Conservation (phyloP, 352 stramenopile species). For the Lagenidium sp. region DNA sequence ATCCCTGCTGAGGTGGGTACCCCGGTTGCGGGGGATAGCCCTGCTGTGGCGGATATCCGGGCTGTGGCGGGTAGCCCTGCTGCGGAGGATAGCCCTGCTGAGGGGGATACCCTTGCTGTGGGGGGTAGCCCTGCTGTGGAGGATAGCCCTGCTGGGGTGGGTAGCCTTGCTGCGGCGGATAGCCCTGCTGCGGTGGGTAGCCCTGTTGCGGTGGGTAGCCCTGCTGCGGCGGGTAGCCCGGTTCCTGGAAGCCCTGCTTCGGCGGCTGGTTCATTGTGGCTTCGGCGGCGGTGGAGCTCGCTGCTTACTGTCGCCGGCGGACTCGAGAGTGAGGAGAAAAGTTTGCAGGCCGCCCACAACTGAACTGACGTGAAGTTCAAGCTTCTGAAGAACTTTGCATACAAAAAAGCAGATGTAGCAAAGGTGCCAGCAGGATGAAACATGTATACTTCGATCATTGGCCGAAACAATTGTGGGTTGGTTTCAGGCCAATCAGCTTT, state of each 20-base stretch:
- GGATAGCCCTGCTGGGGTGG: constrained; percentile 10
- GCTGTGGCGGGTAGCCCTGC: constrained; percentile 18
- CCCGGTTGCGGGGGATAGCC: constrained; percentile 24
- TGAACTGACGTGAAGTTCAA: too few relatives aligned
- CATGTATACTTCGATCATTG: too few relatives aligned
- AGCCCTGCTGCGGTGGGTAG: constrained; percentile 20
- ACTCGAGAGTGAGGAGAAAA: too few relatives aligned
- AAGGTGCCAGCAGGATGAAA: too few relatives aligned
- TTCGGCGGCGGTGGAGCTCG: background rate
- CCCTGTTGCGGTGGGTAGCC: constrained; percentile 28
- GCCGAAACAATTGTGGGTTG: too few relatives aligned
- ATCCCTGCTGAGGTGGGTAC: constrained; percentile 19
- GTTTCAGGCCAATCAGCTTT: too few relatives aligned
- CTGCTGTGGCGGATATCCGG: constrained; percentile 19
- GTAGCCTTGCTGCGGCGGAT: constrained; percentile 14
- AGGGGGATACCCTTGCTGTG: constrained; percentile 16
- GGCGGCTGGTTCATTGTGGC: constrained; percentile 12
- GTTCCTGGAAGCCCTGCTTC: constrained; percentile 14
- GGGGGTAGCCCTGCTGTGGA: constrained; percentile 14
- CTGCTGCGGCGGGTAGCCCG: constrained; percentile 19
- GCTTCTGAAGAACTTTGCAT: too few relatives aligned
- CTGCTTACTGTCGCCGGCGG: too few relatives aligned
- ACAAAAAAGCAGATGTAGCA: too few relatives aligned
- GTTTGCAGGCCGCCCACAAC: too few relatives aligned
- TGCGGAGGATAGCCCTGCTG: constrained; percentile 21